phyloP scores from a whole-genome alignment of 208 protist species.

The Porcisia hertigi region DNA sequence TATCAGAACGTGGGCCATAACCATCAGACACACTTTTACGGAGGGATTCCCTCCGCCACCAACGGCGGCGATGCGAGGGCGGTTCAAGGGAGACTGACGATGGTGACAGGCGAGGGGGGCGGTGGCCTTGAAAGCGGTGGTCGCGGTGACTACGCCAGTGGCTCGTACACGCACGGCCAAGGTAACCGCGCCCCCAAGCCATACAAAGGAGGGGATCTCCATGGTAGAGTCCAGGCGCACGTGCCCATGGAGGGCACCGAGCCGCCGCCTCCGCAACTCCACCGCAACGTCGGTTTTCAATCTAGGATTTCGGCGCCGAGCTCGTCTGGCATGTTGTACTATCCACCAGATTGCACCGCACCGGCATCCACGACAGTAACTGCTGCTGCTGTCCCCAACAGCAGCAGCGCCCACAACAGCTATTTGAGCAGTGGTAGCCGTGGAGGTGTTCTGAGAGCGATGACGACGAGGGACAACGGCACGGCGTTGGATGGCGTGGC shows the following conservation, averaged over 20 bases:
- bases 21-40: background rate
- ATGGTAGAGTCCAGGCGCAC: background rate
- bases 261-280: background rate
- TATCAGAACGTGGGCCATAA: background rate
- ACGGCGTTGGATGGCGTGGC: background rate
- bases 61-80: slow-evolving; percentile 2
- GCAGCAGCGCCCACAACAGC: background rate
- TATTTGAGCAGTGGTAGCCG: background rate
- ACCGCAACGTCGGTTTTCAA: slow-evolving; percentile 3
- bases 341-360: background rate
- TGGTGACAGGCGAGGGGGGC: background rate
- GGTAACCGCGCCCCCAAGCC: background rate
- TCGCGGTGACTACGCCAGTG: background rate
- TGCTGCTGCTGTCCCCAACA: background rate
- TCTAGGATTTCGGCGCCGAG: background rate
- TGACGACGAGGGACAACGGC: background rate
- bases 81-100: background rate
- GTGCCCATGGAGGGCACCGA: background rate
- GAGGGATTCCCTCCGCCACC: background rate
- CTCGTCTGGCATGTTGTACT: background rate
- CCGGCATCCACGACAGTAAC: background rate
- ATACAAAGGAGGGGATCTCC: background rate
- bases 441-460: background rate
- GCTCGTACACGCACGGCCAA: background rate
- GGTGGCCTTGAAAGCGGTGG: background rate